Evolutionary conservation across 495 filamentous ascomycete species (phyloP).

Genomic region (Annulohypoxylon nitens): DNA sequence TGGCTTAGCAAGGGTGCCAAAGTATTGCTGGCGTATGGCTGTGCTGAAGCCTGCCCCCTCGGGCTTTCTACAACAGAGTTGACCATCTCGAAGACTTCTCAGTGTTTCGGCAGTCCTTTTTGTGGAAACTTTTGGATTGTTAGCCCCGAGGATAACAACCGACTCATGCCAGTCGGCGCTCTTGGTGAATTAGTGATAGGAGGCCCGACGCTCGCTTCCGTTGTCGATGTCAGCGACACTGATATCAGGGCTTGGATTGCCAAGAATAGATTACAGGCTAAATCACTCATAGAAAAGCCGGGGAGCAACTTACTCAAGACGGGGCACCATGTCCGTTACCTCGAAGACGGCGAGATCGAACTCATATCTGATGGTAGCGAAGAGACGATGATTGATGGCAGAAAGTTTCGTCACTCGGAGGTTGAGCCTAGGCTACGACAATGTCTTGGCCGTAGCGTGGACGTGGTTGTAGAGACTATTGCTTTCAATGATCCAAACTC

Average conservation of each 20-base stretch:
- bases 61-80: conserved; percentile 61
- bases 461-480: conserved; percentile 61
- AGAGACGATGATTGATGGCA: conserved; percentile 49
- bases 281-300: conserved; percentile 44
- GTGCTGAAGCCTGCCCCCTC: conserved; percentile 60
- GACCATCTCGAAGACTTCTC: conserved; percentile 52
- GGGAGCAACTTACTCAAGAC: conserved; percentile 56
- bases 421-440: conserved; percentile 60
- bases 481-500: conserved; percentile 57
- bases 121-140: conserved; percentile 61
- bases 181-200: conserved; percentile 64
- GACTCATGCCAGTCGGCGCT: conserved; percentile 61
- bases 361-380: conserved; percentile 56
- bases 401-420: conserved; percentile 53
- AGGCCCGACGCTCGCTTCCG: conserved; percentile 58
- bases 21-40: conserved; percentile 61
- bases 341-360: conserved; percentile 59
- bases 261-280: conserved; percentile 34
- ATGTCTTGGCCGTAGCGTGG: conserved; percentile 60
- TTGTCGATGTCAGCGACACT: conserved; percentile 40
- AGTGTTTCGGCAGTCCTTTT: conserved; percentile 59
- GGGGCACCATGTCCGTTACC: conserved; percentile 60
- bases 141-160: conserved; percentile 62
- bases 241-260: conserved; percentile 40
- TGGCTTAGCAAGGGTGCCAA: conserved; percentile 60